phyloP scores from a whole-genome alignment of 1,139 yeast species.

The Arxiozyma heterogenica region DNA sequence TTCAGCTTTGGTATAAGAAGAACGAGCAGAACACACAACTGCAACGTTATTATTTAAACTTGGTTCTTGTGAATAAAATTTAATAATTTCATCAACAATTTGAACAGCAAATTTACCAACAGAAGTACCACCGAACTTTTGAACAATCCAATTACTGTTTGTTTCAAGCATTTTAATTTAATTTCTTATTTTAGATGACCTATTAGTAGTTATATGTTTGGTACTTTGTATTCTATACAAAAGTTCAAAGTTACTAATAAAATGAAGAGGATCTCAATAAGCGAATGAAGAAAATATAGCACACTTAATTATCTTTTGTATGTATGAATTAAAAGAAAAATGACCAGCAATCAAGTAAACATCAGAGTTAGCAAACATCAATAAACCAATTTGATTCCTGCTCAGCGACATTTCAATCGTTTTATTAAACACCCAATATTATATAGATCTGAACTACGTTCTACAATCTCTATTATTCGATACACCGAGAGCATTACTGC shows the following conservation, averaged over 20 bases:
- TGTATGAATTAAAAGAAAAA: no score
- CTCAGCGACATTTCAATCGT: background rate
- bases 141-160: slow-evolving; percentile 60
- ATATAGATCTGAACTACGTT: background rate
- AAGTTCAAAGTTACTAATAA: background rate
- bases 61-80: slow-evolving; percentile 41
- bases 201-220: background rate
- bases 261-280: background rate
- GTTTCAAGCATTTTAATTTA: background rate
- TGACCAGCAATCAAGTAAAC: background rate
- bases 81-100: slow-evolving; percentile 77
- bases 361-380: background rate
- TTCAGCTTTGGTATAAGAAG: slow-evolving; percentile 81
- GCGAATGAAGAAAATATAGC: background rate
- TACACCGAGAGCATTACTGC: background rate
- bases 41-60: slow-evolving; percentile 57
- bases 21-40: slow-evolving; percentile 92
- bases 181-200: background rate
- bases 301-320: background rate
- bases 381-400: background rate
- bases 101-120: slow-evolving; percentile 87
- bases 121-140: slow-evolving; percentile 96
- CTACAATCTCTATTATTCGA: background rate
- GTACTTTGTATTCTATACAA: background rate
- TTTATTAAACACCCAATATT: background rate